A percentile compares a stretch with the other conserved stretches of the same genome.
These are phyloP conservation scores for Fusarium irregulare DNA, from an alignment of 2,329 filamentous ascomycete genomes.

Conservation along the genomic window DNA sequence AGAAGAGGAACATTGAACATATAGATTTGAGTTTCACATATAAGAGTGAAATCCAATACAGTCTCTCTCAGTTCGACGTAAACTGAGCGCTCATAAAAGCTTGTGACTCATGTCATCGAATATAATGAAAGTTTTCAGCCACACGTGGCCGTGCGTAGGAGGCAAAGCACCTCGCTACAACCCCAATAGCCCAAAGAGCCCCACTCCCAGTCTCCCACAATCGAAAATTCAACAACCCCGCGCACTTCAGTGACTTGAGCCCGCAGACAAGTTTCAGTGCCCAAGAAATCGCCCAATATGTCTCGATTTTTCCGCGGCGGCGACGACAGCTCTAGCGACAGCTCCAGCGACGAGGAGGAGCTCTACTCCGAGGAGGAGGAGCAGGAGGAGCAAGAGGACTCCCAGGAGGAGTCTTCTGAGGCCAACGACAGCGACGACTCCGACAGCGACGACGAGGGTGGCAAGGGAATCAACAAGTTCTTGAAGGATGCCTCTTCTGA, in stretches of 20 bases:
- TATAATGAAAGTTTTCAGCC: conserved; percentile 26
- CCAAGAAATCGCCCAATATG: conserved; percentile 67
- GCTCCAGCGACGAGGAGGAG: conserved; percentile 95
- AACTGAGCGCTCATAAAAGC: not conserved
- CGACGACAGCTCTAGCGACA: conserved; percentile 93
- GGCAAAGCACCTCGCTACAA: conserved; percentile 31
- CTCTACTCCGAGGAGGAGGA: conserved; percentile 74
- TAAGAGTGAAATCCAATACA: not conserved
- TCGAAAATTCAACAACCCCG: conserved; percentile 57
- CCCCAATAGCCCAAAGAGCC: conserved; percentile 47
- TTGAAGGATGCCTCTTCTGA: conserved; percentile 80
- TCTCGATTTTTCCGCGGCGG: conserved; percentile 97
- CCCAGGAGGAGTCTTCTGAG: conserved; percentile 61
- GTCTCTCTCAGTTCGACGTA: not conserved
- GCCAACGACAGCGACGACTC: conserved; percentile 59
- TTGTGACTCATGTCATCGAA: conserved; percentile 13
- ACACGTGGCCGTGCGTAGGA: conserved; percentile 34
- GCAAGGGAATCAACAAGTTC: conserved; percentile 83
- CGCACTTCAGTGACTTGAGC: conserved; percentile 49
- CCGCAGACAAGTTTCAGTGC: conserved; percentile 48
- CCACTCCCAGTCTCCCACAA: conserved; percentile 57
- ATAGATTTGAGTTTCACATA: not conserved
- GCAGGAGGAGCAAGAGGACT: conserved; percentile 61
- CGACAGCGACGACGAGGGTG: conserved; percentile 73
- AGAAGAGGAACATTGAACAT: not conserved